phyloP scores from a whole-genome alignment of 2,329 filamentous ascomycete species.

The Colletotrichum sp. region DNA sequence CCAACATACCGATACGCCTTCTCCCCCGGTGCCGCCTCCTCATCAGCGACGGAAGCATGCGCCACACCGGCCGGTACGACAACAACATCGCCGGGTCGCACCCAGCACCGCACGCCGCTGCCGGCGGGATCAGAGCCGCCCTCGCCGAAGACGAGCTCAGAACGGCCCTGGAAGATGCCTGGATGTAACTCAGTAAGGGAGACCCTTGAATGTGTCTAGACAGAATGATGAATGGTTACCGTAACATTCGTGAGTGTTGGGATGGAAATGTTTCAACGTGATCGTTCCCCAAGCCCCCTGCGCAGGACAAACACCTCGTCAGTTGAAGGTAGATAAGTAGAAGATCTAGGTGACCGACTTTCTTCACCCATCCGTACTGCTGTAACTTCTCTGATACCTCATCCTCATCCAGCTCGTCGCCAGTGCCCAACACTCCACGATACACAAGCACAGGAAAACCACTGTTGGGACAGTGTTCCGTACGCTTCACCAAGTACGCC shows the following conservation, averaged over 20 bases:
- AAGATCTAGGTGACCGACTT: neutral
- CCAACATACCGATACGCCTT: slow-evolving; percentile 26
- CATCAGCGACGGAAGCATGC: slow-evolving; percentile 14
- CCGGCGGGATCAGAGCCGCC: slow-evolving; percentile 13
- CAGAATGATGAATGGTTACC: neutral
- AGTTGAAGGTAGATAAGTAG: neutral
- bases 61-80: slow-evolving; percentile 26
- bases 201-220: fast-evolving
- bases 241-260: slow-evolving; percentile 28
- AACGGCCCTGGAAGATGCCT: slow-evolving; percentile 27
- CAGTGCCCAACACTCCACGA: slow-evolving; percentile 18
- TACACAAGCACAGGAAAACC: slow-evolving; percentile 25
- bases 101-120: slow-evolving; percentile 18
- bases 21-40: neutral
- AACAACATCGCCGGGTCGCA: slow-evolving; percentile 24
- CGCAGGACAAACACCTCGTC: neutral
- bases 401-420: slow-evolving; percentile 6
- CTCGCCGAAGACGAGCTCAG: slow-evolving; percentile 24
- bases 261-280: slow-evolving; percentile 27
- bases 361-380: slow-evolving; percentile 26
- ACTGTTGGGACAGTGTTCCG: slow-evolving; percentile 20
- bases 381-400: slow-evolving; percentile 19
- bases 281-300: slow-evolving; percentile 27
- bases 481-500: neutral
- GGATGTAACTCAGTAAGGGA: neutral